Evolutionary conservation across 2,329 filamentous ascomycete species (phyloP), one percentile per base, ranked within the genome.

Genomic region (Penicillium sp.): DNA sequence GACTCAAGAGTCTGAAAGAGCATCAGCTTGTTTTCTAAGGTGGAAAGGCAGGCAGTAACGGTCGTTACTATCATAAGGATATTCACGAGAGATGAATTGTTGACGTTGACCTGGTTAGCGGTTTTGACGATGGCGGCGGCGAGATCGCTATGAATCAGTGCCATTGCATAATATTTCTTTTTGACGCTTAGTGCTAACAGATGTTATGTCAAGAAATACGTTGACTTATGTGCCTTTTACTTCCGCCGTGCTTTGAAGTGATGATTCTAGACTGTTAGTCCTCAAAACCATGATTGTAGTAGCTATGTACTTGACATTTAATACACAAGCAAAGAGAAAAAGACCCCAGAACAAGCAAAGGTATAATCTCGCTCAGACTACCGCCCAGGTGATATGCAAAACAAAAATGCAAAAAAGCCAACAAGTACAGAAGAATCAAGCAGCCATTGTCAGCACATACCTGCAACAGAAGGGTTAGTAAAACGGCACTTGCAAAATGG

Each of bases 401-500:
- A 24, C 43, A 50, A 22, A 18, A 36, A 46, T 19, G 43, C 24
- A 40, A 9, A 22, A 7, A 5, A 37, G 33, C 14, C 35, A 11
- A 33, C 46, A 35, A 35, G 27, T 18, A 16, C 5, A 18, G 31
- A 10, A 31, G 31, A 55, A 41, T 72, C 63, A 73, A 52, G 70
- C 71, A 53, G 71, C 71, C 65, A 68, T 73, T 18, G 70, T 73
- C 33, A 73, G 62, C 41, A 73, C 71, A 59, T 73, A 73, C 59
- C 70, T 73, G 47, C 27, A 52, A 33, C 16, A 43, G 0, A 33
- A 36, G 9, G 31, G 40, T 66, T 43, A 63, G 59, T 54, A 54
- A 33, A 9, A 6, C 39, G 6, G 2, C 39, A 6, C 11, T 31
- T 40, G 18, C 14, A 46, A 14, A 56, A 11, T 31, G 27, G 14